A percentile compares a stretch with the other conserved stretches of the same genome.
These are phyloP conservation scores for Coccomyxa sp. DNA, from an alignment of 139 green algal genomes.

Conservation along the genomic window DNA sequence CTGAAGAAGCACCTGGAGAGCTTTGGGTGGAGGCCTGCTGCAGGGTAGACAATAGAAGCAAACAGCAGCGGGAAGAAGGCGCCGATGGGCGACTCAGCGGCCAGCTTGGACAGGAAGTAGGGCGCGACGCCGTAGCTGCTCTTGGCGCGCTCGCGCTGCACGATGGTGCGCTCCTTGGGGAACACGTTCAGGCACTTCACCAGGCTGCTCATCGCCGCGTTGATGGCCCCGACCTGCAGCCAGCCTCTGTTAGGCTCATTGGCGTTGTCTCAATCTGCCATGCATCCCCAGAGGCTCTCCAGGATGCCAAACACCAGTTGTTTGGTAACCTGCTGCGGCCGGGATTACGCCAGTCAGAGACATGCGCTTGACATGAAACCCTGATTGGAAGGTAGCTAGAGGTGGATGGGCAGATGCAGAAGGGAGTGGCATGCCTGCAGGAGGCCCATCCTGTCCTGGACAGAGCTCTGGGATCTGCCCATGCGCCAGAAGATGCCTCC, in stretches of 20 bases:
- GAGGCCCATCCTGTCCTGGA: slow-evolving; percentile 90
- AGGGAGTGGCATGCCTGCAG: slow-evolving; percentile 32
- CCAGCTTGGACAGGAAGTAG: slow-evolving; percentile 80
- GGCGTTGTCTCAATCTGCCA: background rate
- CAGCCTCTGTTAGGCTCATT: background rate
- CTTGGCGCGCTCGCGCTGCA: slow-evolving; percentile 73
- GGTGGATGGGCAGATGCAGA: too few species aligned
- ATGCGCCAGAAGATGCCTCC: slow-evolving; percentile 89
- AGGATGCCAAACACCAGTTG: background rate
- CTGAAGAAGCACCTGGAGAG: slow-evolving; percentile 7
- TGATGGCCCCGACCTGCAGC: slow-evolving; percentile 77
- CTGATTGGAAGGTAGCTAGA: too few species aligned
- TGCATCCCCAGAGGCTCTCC: too few species aligned
- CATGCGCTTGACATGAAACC: too few species aligned
- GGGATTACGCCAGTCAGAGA: background rate
- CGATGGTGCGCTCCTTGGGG: slow-evolving; percentile 70
- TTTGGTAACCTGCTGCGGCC: background rate
- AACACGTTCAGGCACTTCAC: slow-evolving; percentile 90
- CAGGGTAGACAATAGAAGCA: slow-evolving; percentile 74
- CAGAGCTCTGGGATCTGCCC: slow-evolving; percentile 52
- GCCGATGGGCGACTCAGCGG: slow-evolving; percentile 79
- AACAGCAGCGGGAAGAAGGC: slow-evolving; percentile 84
- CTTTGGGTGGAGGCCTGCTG: slow-evolving; percentile 67
- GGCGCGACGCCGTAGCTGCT: slow-evolving; percentile 35
- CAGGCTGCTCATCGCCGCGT: slow-evolving; percentile 78